These are phyloP conservation scores for Piromyces finnis DNA, from an alignment of 192 early-diverging fungal genomes.

Conservation along the genomic window DNA sequence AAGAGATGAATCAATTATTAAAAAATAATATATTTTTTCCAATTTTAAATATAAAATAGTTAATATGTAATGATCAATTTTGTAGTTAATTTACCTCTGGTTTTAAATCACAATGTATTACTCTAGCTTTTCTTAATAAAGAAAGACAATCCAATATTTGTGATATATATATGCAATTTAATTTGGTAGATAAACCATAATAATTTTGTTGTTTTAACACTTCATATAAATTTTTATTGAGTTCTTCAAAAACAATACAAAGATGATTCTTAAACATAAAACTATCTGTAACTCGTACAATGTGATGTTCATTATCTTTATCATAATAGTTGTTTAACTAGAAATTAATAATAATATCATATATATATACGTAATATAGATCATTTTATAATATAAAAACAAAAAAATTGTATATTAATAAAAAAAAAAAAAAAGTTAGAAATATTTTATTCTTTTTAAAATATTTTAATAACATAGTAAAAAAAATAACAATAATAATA, in stretches of 20 bases:
- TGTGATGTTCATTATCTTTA: slow-evolving; percentile 67
- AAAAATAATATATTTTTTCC: too few species aligned
- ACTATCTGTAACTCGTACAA: slow-evolving; percentile 70
- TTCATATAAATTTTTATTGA: slow-evolving; percentile 94
- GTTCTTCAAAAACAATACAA: slow-evolving; percentile 90
- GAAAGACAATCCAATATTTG: slow-evolving; percentile 86
- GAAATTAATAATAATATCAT: neutral
- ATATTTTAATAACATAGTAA: too few species aligned
- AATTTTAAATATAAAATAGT: too few species aligned
- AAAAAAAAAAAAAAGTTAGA: too few species aligned
- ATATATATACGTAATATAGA: neutral
- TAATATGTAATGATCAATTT: too few species aligned
- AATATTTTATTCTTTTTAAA: too few species aligned
- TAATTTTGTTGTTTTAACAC: slow-evolving; percentile 94
- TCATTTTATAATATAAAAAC: too few species aligned
- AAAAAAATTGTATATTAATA: too few species aligned
- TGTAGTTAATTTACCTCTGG: slow-evolving; percentile 50
- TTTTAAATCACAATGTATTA: slow-evolving; percentile 98
- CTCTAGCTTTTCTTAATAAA: slow-evolving; percentile 63
- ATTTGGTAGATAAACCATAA: slow-evolving; percentile 78
- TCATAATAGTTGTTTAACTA: slow-evolving; percentile 83
- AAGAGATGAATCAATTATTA: too few species aligned
- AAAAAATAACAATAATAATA: too few species aligned
- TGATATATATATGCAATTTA: slow-evolving; percentile 74
- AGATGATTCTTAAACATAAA: slow-evolving; percentile 89